Conservation (phyloP, 805 yeast genomes). For the Wickerhamiella allomyrinae region DNA sequence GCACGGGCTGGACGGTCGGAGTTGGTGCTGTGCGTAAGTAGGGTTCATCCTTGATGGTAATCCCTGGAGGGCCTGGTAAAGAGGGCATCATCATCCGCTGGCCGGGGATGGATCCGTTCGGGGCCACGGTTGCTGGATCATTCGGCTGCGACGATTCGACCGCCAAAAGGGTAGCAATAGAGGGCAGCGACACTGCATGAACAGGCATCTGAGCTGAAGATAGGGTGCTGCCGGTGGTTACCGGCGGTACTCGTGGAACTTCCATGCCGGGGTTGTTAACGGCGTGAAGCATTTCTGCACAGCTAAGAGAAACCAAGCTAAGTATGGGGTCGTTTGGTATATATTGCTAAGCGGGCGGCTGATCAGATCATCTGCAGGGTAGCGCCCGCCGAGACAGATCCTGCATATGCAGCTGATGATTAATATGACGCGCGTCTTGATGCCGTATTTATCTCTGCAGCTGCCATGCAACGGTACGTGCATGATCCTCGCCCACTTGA, state of each 20-base stretch:
- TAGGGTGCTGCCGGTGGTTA: too few species aligned
- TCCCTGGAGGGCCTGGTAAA: too few species aligned
- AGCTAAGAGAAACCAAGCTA: not conserved
- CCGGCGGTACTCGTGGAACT: not conserved
- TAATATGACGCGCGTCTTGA: not conserved
- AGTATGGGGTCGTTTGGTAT: not conserved
- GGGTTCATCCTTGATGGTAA: too few species aligned
- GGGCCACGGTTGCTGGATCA: not conserved
- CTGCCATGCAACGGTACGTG: not conserved
- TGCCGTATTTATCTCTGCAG: not conserved
- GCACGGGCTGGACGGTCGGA: too few species aligned
- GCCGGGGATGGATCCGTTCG: too few species aligned
- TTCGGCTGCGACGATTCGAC: not conserved
- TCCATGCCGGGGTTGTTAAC: not conserved
- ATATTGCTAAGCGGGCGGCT: not conserved
- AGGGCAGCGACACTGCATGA: not conserved
- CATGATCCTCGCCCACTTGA: not conserved
- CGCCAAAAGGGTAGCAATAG: not conserved
- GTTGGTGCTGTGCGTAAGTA: too few species aligned
- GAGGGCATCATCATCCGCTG: too few species aligned
- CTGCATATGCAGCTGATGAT: not conserved
- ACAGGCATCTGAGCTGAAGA: not conserved
- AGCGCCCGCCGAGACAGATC: not conserved
- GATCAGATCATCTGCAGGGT: constrained; percentile 1
- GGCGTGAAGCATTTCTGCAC: not conserved